Evolutionary conservation across 257 asterid species (phyloP).

Genomic region (Coffea canephora): DNA sequence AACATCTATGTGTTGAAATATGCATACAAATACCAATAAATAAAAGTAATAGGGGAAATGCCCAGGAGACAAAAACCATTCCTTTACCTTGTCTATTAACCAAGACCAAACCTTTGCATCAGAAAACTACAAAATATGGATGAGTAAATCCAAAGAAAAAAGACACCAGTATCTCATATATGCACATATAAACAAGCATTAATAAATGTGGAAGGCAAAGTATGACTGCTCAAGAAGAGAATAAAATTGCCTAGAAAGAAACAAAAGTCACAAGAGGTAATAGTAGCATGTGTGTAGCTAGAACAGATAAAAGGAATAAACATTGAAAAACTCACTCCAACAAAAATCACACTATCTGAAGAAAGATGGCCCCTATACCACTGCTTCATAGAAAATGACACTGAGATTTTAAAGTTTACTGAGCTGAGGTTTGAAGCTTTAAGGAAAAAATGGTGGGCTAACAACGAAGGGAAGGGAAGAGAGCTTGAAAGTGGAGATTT

Average conservation of each 20-base stretch:
- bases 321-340: constrained; percentile 62
- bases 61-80: constrained; percentile 60
- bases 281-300: constrained; percentile 23
- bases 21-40: constrained; percentile 24
- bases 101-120: constrained; percentile 54
- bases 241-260: constrained; percentile 78
- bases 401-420: constrained; percentile 1
- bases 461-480: neutral
- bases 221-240: constrained; percentile 93
- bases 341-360: constrained; percentile 43
- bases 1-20: constrained; percentile 38
- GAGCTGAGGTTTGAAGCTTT: constrained; percentile 9
- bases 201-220: constrained; percentile 64
- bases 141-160: constrained; percentile 65
- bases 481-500: constrained; percentile 9
- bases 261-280: constrained; percentile 46
- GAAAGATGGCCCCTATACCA: constrained; percentile 33
- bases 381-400: constrained; percentile 62
- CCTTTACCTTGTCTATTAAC: constrained; percentile 68
- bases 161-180: constrained; percentile 39
- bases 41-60: constrained; percentile 62
- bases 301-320: constrained; percentile 78
- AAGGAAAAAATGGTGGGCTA: constrained; percentile 14
- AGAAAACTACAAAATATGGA: constrained; percentile 43
- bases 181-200: constrained; percentile 31